Percentiles rank a stretch among this genome's conserved stretches.
phyloP scores from a whole-genome alignment of 1,284 basidiomycete genomes.

The Malassezia sp. region DNA sequence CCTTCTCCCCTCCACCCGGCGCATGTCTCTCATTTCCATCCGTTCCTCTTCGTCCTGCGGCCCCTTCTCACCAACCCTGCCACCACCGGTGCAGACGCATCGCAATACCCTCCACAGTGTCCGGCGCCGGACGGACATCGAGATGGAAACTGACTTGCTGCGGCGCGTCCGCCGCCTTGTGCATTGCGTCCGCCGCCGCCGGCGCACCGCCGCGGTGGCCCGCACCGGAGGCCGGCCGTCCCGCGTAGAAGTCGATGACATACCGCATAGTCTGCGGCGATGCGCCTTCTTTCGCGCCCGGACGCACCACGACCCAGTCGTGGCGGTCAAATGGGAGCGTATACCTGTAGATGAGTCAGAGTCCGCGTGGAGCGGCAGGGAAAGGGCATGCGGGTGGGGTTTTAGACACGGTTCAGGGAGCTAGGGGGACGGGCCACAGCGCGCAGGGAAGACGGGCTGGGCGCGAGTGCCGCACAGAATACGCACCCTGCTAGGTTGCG shows the following conservation, averaged over 20 bases:
- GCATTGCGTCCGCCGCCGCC: constrained; percentile 4
- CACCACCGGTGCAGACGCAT: constrained; percentile 52
- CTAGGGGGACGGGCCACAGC: no score
- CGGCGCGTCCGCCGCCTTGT: constrained; percentile 12
- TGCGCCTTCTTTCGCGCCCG: constrained; percentile 53
- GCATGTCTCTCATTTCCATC: no score
- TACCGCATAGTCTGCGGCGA: constrained; percentile 60
- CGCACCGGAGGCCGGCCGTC: constrained; percentile 51
- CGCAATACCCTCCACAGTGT: constrained; percentile 74
- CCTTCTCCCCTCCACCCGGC: no score
- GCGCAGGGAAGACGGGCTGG: no score
- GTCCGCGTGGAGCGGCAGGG: no score
- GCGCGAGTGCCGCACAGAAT: no score
- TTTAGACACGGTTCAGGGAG: no score
- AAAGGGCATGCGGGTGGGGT: no score
- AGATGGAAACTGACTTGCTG: constrained; percentile 63
- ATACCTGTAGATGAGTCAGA: no score
- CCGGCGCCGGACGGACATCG: constrained; percentile 83
- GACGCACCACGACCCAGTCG: constrained; percentile 91
- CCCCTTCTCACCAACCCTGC: neutral
- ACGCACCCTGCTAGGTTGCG: constrained; percentile 78
- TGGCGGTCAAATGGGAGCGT: constrained; percentile 89
- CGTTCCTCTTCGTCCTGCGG: no score
- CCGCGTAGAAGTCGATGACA: constrained; percentile 97
- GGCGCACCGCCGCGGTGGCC: constrained; percentile 51